These are phyloP conservation scores for Gossypium australe DNA, from an alignment of 345 rosid species.

Conservation along the genomic window DNA sequence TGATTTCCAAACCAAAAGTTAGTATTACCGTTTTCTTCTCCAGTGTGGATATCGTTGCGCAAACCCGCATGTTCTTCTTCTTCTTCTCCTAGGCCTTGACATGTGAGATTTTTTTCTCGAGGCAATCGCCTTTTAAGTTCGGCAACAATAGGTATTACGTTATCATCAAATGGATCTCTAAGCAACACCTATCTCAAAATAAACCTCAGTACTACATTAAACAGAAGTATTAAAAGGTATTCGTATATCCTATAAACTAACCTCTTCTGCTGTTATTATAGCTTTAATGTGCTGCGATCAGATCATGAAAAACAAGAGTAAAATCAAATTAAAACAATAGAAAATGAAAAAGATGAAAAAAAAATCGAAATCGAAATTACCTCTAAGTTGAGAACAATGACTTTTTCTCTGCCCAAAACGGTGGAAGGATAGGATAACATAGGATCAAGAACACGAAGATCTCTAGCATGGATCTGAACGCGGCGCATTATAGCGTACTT, in stretches of 20 bases:
- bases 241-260: slow-evolving; percentile 5
- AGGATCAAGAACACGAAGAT: slow-evolving; percentile 58
- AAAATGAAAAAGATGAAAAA: neutral
- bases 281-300: slow-evolving; percentile 48
- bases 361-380: slow-evolving; percentile 14
- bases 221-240: neutral
- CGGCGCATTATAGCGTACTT: slow-evolving; percentile 54
- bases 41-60: slow-evolving; percentile 26
- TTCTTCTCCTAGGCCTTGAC: slow-evolving; percentile 38
- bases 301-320: neutral
- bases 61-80: slow-evolving; percentile 18
- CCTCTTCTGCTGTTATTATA: slow-evolving; percentile 56
- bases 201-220: neutral
- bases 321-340: neutral
- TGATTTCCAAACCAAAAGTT: neutral
- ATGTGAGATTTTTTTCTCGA: slow-evolving; percentile 9
- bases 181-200: slow-evolving; percentile 34
- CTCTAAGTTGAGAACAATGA: slow-evolving; percentile 55
- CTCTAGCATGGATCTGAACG: slow-evolving; percentile 51
- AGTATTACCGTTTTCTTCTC: slow-evolving; percentile 26
- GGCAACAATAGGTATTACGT: slow-evolving; percentile 47
- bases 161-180: slow-evolving; percentile 48
- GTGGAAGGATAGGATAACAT: slow-evolving; percentile 45
- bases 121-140: slow-evolving; percentile 47
- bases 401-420: slow-evolving; percentile 45